Evolutionary conservation across 164 flowering plant genomes (phyloP).

Genomic region (Kalanchoe fedtschenkoi): DNA sequence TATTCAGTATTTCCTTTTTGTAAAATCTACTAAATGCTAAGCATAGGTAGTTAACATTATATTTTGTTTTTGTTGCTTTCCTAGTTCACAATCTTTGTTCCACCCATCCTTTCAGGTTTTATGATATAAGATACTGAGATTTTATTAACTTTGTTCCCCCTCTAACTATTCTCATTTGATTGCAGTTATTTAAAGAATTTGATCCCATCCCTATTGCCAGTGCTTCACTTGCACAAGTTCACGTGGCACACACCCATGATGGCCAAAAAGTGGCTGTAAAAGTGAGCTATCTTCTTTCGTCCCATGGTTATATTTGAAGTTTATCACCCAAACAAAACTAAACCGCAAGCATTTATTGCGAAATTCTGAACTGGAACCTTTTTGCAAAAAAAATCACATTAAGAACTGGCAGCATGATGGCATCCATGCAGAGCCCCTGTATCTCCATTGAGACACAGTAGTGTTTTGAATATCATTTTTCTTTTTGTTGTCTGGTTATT

Average conservation of each 20-base stretch:
- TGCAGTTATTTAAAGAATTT: conserved; percentile 69
- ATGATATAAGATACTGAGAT: no score
- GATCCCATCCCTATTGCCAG: conserved; percentile 89
- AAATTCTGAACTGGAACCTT: conserved; percentile 5
- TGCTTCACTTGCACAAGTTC: conserved; percentile 99
- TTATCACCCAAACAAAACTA: neutral
- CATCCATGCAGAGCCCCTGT: no score
- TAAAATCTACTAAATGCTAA: neutral
- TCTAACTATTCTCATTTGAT: conserved; percentile 12
- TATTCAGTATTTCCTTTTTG: neutral
- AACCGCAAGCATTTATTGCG: neutral
- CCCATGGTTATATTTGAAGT: neutral
- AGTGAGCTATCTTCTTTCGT: conserved; percentile 26
- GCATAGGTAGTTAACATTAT: neutral
- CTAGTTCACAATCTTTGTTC: neutral
- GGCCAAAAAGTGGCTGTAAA: conserved; percentile 97
- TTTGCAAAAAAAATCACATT: no score
- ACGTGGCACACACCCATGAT: conserved; percentile 69
- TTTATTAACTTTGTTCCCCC: neutral
- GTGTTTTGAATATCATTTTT: neutral
- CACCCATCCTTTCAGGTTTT: neutral
- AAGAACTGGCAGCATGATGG: no score
- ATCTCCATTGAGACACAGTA: conserved; percentile 4
- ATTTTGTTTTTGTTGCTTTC: neutral
- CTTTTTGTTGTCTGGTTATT: conserved; percentile 9